Base-by-base conservation (phyloP, 164 flowering plant species). In the Chloranthus sessilifolius region DNA sequence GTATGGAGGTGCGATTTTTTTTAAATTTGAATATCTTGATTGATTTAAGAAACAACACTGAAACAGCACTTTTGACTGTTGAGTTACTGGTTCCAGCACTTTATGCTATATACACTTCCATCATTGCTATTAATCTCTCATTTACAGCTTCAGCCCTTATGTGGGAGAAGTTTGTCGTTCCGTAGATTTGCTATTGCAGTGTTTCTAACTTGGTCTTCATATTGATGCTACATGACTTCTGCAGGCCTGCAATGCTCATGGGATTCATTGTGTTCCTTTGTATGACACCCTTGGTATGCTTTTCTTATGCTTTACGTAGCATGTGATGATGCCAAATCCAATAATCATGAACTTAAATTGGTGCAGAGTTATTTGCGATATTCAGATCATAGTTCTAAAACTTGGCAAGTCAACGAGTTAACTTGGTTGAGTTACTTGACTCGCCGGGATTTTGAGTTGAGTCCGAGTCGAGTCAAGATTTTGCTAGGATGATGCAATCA, bases 161-260 rank as follows among this genome's bases (percentile, higher is more conserved):
- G 7, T 33, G 7, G 36, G 7, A 12, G 12, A 12, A 12, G 7
- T 33, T 33, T 7, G 12, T 12, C 12, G 36, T 33, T 33, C n/a
- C n/a, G n/a, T n/a, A n/a, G n/a, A n/a, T n/a, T n/a, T n/a, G n/a
- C n/a, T n/a, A n/a, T n/a, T n/a, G n/a, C n/a, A n/a, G n/a, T n/a
- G n/a, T n/a, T n/a, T n/a, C n/a, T 33, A 33, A 7, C 36, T 33
- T 7, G 12, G 12, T 17, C 21, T 14, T 45, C 35, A 25, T 34
- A 15, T 24, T 50, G 46, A 55, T 44, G 19, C 38, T 50, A 22
- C 40, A 8, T 49, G 23, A 23, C 31, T 47, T 51, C 33, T 74
- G 70, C 96, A 94, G 96, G 99, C 97, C 14, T 94, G 99, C 70
- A 94, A 94, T 76, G 97, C 97, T 61, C 97, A 87, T 62, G 99